Conservation (phyloP, 2,329 filamentous ascomycete genomes). For the Monosporascus sp. region DNA sequence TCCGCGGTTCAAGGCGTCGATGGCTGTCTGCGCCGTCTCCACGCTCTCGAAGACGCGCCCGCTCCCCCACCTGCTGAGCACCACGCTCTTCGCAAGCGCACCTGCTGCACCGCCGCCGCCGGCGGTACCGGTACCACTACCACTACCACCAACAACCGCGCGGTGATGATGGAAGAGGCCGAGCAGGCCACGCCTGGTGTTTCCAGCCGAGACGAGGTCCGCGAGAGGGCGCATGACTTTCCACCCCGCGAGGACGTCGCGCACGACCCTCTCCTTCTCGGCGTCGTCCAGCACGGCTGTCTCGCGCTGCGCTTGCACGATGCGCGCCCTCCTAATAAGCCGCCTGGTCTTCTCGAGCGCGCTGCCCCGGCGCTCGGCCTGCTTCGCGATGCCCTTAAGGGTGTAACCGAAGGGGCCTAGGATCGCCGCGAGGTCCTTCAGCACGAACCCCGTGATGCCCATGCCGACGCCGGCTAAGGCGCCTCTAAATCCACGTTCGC, state of each 20-base stretch:
- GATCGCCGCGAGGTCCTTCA: conserved; percentile 60
- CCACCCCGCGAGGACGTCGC: conserved; percentile 37
- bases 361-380: conserved; percentile 47
- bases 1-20: neutral
- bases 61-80: neutral
- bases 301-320: conserved; percentile 52
- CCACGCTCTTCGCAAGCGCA: conserved; percentile 1
- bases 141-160: too few species aligned
- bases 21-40: neutral
- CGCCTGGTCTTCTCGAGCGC: conserved; percentile 50
- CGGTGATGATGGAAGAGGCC: neutral
- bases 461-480: conserved; percentile 50
- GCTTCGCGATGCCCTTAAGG: conserved; percentile 59
- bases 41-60: neutral
- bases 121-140: neutral
- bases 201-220: conserved; percentile 32
- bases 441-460: conserved; percentile 57
- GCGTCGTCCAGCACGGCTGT: conserved; percentile 25
- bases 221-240: conserved; percentile 35
- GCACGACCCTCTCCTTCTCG: conserved; percentile 23
- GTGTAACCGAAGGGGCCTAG: conserved; percentile 57
- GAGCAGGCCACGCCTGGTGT: conserved; percentile 12
- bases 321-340: conserved; percentile 52
- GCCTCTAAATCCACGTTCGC: conserved; percentile 49
- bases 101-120: neutral